phyloP scores from a whole-genome alignment of 306 rosid species.

The Acmispon strigosus region DNA sequence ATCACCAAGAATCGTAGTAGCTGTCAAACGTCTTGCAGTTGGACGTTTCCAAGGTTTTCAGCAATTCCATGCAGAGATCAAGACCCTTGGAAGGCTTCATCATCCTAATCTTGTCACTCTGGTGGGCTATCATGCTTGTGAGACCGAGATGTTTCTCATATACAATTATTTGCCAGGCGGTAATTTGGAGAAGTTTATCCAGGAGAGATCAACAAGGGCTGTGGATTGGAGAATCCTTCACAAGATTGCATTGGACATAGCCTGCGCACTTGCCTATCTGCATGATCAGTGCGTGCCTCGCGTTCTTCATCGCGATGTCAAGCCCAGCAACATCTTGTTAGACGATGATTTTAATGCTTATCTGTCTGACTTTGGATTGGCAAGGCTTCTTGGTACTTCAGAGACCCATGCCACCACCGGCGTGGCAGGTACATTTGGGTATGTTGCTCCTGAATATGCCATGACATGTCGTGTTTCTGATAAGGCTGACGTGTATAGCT shows the following conservation, averaged over 20 bases:
- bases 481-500: slow-evolving; percentile 92
- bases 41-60: slow-evolving; percentile 90
- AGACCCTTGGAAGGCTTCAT: slow-evolving; percentile 86
- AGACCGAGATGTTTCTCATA: slow-evolving; percentile 83
- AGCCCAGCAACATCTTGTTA: slow-evolving; percentile 88
- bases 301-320: slow-evolving; percentile 89
- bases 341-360: slow-evolving; percentile 83
- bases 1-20: slow-evolving; percentile 54
- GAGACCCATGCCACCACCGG: slow-evolving; percentile 98
- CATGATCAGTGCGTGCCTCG: slow-evolving; percentile 93
- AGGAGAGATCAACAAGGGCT: slow-evolving; percentile 81
- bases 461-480: slow-evolving; percentile 98
- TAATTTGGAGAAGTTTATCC: slow-evolving; percentile 81
- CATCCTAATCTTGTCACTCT: slow-evolving; percentile 82
- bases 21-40: slow-evolving; percentile 80
- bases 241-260: slow-evolving; percentile 90
- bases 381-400: slow-evolving; percentile 87
- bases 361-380: slow-evolving; percentile 92
- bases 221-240: slow-evolving; percentile 90
- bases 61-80: slow-evolving; percentile 84
- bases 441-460: slow-evolving; percentile 94
- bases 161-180: slow-evolving; percentile 89
- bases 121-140: slow-evolving; percentile 90
- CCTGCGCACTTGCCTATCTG: slow-evolving; percentile 83
- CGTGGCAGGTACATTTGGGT: slow-evolving; percentile 94